phyloP scores from a whole-genome alignment of 306 rosid genomes.

The Rosa persica region DNA sequence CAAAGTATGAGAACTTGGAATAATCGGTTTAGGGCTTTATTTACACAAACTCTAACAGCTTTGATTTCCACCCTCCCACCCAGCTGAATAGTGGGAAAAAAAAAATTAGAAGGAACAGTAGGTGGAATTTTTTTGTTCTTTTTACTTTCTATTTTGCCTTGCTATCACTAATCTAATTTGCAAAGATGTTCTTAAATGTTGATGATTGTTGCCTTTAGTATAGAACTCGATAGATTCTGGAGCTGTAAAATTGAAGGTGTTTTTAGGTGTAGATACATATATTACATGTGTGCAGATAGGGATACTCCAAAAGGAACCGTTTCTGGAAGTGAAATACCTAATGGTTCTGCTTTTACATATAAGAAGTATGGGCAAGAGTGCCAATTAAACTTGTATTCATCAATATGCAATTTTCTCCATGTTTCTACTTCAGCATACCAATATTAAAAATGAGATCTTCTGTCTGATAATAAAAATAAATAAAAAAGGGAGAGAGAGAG shows the following conservation, averaged over 20 bases:
- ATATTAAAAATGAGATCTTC: neutral
- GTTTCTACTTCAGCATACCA: neutral
- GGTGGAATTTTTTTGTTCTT: neutral
- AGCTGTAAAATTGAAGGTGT: conserved; percentile 20
- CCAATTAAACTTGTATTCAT: conserved; percentile 38
- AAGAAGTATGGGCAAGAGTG: conserved; percentile 30
- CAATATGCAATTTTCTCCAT: neutral
- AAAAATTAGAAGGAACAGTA: neutral
- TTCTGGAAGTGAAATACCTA: conserved; percentile 31
- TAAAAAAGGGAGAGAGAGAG: too few species aligned
- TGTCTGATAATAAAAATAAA: neutral
- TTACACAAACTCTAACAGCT: neutral
- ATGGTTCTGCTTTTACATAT: conserved; percentile 16
- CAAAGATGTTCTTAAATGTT: neutral
- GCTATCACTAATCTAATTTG: neutral
- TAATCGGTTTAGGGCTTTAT: neutral
- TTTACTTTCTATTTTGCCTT: too few species aligned
- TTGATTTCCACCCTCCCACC: neutral
- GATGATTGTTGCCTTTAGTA: neutral
- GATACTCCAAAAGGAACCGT: conserved; percentile 33
- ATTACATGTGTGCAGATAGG: conserved; percentile 40
- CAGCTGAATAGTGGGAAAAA: neutral
- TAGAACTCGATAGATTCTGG: conserved; percentile 3
- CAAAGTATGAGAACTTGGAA: conserved; percentile 4
- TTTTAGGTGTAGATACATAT: neutral